Percentiles rank a stretch among this genome's conserved stretches.
Evolutionary conservation across 345 rosid species (phyloP).

Genomic region (Citrus sinensis): DVS_A1.0 CM039166.1:16761001-16761500

Average conservation of each 20-base stretch:
- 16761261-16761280: not conserved
- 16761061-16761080: not conserved
- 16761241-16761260: not conserved
- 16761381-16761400: constrained; percentile 89
- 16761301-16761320: not conserved
- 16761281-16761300: not conserved
- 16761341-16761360: constrained; percentile 64
- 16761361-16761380: constrained; percentile 81
- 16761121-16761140: not conserved
- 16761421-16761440: constrained; percentile 62
- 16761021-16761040: not conserved
- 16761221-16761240: constrained; percentile 1
- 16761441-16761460: constrained; percentile 72
- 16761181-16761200: not conserved
- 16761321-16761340: constrained; percentile 49
- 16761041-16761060: not conserved
- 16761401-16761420: constrained; percentile 78
- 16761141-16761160: too few relatives aligned
- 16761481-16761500: constrained; percentile 77
- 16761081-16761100: not conserved
- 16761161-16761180: not conserved
- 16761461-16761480: constrained; percentile 87
- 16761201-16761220: not conserved
- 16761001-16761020: not conserved
- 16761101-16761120: not conserved